Percentiles rank a stretch among this genome's conserved stretches.
Conservation (phyloP, 2,329 filamentous ascomycete genomes). For the Seiridium unicorne region DNA sequence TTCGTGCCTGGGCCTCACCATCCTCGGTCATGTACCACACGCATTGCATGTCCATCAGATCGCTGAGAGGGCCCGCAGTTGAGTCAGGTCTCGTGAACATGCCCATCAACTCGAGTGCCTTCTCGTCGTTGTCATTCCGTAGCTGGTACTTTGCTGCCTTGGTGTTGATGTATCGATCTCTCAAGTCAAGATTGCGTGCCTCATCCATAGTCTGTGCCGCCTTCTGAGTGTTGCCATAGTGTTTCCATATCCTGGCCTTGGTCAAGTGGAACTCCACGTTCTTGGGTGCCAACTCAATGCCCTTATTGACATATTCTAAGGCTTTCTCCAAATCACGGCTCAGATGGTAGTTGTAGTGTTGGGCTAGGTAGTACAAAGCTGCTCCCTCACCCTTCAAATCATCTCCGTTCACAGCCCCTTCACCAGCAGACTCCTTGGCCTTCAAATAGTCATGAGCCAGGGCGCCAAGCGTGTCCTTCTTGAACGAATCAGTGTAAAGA, state of each 20-base stretch:
- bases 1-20: conserved; percentile 81
- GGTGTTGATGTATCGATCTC: conserved; percentile 96
- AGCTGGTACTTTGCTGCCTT: conserved; percentile 97
- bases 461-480: conserved; percentile 73
- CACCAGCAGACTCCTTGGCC: conserved; percentile 43
- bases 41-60: conserved; percentile 97
- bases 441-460: conserved; percentile 78
- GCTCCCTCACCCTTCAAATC: conserved; percentile 67
- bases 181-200: conserved; percentile 80
- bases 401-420: conserved; percentile 45
- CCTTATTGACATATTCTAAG: conserved; percentile 77
- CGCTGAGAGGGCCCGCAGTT: conserved; percentile 80
- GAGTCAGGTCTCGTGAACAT: conserved; percentile 93
- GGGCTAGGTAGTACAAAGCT: conserved; percentile 88
- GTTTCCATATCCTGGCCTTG: conserved; percentile 92
- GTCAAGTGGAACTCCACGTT: conserved; percentile 94
- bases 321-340: conserved; percentile 85
- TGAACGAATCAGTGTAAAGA: conserved; percentile 75
- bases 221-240: conserved; percentile 74
- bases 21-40: conserved; percentile 97
- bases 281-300: conserved; percentile 74
- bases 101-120: conserved; percentile 82
- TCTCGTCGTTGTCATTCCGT: conserved; percentile 85
- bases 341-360: conserved; percentile 92
- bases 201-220: conserved; percentile 87